Evolutionary conservation across 2,329 filamentous ascomycete species (phyloP).

Genomic region (Calycina herbarum): DNA sequence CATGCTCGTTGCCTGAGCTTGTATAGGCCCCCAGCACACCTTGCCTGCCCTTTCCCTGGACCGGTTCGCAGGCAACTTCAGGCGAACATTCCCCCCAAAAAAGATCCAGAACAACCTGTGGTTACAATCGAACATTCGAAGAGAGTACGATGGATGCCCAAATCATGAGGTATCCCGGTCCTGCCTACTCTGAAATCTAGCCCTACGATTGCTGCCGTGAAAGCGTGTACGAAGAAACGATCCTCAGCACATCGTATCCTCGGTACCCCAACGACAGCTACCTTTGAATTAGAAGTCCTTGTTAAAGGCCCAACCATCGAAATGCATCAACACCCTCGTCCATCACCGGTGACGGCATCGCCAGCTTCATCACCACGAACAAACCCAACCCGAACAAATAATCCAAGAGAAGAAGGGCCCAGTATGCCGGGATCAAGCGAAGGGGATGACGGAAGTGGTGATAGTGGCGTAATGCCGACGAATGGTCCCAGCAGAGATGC

Average conservation of each 20-base stretch:
- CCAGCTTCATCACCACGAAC: constrained; percentile 71
- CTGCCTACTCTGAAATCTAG: constrained; percentile 34
- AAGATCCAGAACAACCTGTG: not conserved
- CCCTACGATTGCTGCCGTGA: constrained; percentile 29
- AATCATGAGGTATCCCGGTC: constrained; percentile 36
- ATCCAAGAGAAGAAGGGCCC: constrained; percentile 65
- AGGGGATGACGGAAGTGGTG: constrained; percentile 49
- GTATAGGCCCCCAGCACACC: constrained; percentile 26
- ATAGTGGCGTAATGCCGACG: constrained; percentile 43
- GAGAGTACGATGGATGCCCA: constrained; percentile 37
- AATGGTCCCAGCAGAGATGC: constrained; percentile 62
- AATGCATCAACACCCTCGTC: constrained; percentile 91
- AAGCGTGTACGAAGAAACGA: constrained; percentile 24
- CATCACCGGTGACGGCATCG: constrained; percentile 70
- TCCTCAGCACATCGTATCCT: constrained; percentile 25
- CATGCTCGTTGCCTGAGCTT: constrained; percentile 32
- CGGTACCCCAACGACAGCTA: constrained; percentile 27
- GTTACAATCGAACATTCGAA: not conserved
- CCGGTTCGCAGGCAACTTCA: constrained; percentile 17
- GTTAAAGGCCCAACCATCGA: constrained; percentile 31
- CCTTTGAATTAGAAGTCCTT: constrained; percentile 21
- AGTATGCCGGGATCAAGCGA: constrained; percentile 50
- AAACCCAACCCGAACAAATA: constrained; percentile 72
- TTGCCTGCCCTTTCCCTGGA: constrained; percentile 27
- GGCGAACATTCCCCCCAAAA: constrained; percentile 11